Conservation (phyloP, 1,284 basidiomycete genomes). For the Boletus sp. region DNA sequence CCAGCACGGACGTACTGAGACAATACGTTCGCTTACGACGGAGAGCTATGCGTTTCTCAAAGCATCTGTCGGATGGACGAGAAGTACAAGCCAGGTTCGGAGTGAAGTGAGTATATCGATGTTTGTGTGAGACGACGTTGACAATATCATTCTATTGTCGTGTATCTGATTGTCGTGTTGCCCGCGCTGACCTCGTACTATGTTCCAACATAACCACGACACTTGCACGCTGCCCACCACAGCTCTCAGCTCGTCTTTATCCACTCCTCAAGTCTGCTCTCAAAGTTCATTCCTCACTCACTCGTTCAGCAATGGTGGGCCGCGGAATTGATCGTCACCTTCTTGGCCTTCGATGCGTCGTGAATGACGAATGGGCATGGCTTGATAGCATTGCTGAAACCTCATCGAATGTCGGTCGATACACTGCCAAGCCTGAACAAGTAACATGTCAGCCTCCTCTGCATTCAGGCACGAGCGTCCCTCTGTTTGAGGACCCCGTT, state of each 20-base stretch:
- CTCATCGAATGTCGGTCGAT: conserved; percentile 1
- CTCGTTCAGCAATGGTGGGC: conserved; percentile 82
- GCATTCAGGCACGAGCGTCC: conserved; percentile 36
- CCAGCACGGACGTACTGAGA: conserved; percentile 93
- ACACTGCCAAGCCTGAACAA: conserved; percentile 28
- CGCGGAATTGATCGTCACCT: conserved; percentile 92
- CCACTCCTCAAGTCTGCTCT: conserved; percentile 64
- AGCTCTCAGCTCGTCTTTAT: conserved; percentile 28
- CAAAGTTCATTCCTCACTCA: conserved; percentile 74
- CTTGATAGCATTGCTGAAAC: conserved; percentile 23
- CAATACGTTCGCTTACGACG: conserved; percentile 78
- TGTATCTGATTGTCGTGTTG: not conserved
- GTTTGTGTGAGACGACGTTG: not conserved
- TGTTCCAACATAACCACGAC: not conserved
- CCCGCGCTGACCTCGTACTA: not conserved
- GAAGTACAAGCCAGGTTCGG: not conserved
- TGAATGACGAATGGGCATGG: conserved; percentile 46
- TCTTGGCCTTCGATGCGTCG: conserved; percentile 79
- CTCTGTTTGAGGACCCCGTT: conserved; percentile 79
- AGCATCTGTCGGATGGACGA: conserved; percentile 26
- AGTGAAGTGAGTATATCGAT: conserved; percentile 21
- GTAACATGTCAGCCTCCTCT: not conserved
- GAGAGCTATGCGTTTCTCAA: conserved; percentile 78
- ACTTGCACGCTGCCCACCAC: not conserved
- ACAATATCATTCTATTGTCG: not conserved